Percentiles rank a stretch among this genome's conserved stretches.
Conservation (phyloP, 106 monocot genomes). For the Apostasia shenzhenica region DNA sequence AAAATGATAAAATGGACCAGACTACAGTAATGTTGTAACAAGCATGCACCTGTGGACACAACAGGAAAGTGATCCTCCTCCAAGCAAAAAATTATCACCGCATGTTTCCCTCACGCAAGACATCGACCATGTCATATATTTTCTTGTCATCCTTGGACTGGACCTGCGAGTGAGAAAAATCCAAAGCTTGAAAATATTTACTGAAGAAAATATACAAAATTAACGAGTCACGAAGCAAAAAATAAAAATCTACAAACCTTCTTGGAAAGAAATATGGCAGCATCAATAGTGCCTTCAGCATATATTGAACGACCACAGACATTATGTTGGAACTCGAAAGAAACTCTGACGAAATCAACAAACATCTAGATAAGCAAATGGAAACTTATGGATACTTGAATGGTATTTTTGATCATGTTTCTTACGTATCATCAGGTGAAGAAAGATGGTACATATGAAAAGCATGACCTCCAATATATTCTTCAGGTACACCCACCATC, state of each 20-base stretch:
- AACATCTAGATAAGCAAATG: background rate
- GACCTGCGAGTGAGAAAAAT: slow-evolving; percentile 28
- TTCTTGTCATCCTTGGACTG: slow-evolving; percentile 55
- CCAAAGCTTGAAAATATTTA: background rate
- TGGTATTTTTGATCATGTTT: background rate
- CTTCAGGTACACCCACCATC: slow-evolving; percentile 87
- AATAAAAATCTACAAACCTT: slow-evolving; percentile 35
- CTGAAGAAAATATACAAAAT: background rate
- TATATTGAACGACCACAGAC: slow-evolving; percentile 92
- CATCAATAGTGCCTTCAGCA: slow-evolving; percentile 87
- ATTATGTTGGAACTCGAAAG: slow-evolving; percentile 96
- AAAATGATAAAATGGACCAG: background rate
- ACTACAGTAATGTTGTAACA: background rate
- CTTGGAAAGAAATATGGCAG: slow-evolving; percentile 81
- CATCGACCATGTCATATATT: slow-evolving; percentile 85
- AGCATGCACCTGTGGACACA: background rate
- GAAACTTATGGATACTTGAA: too few species aligned
- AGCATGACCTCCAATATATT: slow-evolving; percentile 79
- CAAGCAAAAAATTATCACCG: slow-evolving; percentile 30
- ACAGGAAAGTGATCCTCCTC: background rate
- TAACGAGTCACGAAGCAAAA: background rate
- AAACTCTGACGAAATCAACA: slow-evolving; percentile 48
- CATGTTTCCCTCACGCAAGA: slow-evolving; percentile 81
- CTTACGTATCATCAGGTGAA: slow-evolving; percentile 88
- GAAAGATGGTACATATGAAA: slow-evolving; percentile 93